These are phyloP conservation scores for Coniosporium tulheliwenetii DNA, from an alignment of 2,329 filamentous ascomycete genomes.

Conservation along the genomic window DNA sequence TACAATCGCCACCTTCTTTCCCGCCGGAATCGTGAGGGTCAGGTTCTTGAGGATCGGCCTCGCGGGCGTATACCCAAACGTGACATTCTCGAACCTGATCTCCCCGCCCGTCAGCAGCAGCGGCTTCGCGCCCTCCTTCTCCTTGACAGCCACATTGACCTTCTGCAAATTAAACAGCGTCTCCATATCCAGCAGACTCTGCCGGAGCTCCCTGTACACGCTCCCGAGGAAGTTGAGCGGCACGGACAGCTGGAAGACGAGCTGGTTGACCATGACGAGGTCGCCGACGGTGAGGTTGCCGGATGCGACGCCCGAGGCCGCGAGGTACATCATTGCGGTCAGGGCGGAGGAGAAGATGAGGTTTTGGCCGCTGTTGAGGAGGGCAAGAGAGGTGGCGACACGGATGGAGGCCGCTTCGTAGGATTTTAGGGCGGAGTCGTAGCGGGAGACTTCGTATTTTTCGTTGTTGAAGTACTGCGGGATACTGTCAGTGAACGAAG, in stretches of 20 bases:
- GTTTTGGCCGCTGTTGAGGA: constrained; percentile 90
- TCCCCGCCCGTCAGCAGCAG: constrained; percentile 67
- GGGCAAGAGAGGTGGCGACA: constrained; percentile 80
- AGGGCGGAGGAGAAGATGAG: constrained; percentile 91
- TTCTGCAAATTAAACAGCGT: constrained; percentile 96
- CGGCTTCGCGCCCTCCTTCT: constrained; percentile 57
- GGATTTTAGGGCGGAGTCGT: constrained; percentile 69
- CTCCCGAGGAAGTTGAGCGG: constrained; percentile 97
- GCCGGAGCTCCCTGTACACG: constrained; percentile 87
- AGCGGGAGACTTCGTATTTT: constrained; percentile 78
- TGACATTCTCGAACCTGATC: constrained; percentile 89
- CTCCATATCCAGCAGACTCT: constrained; percentile 95
- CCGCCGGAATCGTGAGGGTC: constrained; percentile 77
- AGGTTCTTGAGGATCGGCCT: constrained; percentile 77
- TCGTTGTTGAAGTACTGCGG: constrained; percentile 87
- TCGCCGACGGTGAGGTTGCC: constrained; percentile 83
- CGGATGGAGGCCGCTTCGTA: constrained; percentile 96
- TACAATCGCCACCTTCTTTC: constrained; percentile 90
- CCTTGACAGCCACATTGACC: constrained; percentile 76
- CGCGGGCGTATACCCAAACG: constrained; percentile 79
- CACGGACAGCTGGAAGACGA: constrained; percentile 94
- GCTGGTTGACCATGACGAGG: constrained; percentile 95
- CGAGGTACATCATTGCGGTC: constrained; percentile 97
- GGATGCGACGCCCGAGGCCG: constrained; percentile 70
- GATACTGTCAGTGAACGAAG: too few relatives aligned